Evolutionary conservation across 176 grass and related monocot species (phyloP).

Genomic region (Leersia perrieri): DNA sequence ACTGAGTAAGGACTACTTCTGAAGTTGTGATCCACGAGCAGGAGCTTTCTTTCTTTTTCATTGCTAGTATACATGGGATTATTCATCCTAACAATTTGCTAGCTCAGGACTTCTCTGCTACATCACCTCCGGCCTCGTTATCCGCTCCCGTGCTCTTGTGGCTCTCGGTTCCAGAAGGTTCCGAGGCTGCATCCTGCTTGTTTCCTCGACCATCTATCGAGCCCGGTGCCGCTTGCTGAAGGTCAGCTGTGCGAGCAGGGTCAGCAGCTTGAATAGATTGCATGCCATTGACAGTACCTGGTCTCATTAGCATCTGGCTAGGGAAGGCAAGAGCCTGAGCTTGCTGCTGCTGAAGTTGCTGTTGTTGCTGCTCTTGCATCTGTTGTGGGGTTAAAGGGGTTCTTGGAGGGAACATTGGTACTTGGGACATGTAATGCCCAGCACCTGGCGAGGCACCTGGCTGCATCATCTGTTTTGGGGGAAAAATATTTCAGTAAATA

Average conservation of each 20-base stretch:
- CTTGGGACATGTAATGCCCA: slow-evolving; percentile 70
- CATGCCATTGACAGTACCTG: slow-evolving; percentile 62
- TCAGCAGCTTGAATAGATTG: slow-evolving; percentile 57
- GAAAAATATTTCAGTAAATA: neutral
- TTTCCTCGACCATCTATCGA: slow-evolving; percentile 32
- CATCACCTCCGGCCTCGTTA: slow-evolving; percentile 31
- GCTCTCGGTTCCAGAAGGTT: slow-evolving; percentile 49
- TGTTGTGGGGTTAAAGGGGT: slow-evolving; percentile 72
- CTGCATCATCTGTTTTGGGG: slow-evolving; percentile 54
- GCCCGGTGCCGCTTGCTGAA: slow-evolving; percentile 22
- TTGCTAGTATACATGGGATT: slow-evolving; percentile 53
- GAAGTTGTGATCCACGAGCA: slow-evolving; percentile 27
- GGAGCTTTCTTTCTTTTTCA: slow-evolving; percentile 25
- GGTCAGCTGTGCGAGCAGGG: slow-evolving; percentile 37
- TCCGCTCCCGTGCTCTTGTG: slow-evolving; percentile 54
- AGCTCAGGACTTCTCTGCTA: slow-evolving; percentile 41
- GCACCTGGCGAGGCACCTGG: slow-evolving; percentile 52
- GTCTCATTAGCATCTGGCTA: slow-evolving; percentile 69
- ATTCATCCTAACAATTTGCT: slow-evolving; percentile 23
- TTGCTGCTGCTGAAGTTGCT: slow-evolving; percentile 74
- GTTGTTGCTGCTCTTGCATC: slow-evolving; percentile 70
- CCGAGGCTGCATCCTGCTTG: slow-evolving; percentile 48
- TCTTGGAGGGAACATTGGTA: slow-evolving; percentile 77
- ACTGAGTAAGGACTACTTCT: slow-evolving; percentile 23
- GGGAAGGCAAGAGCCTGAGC: slow-evolving; percentile 58